Percentiles rank a stretch among this genome's conserved stretches.
These are phyloP conservation scores for Xanthoparmelia taractica DNA, from an alignment of 495 filamentous ascomycete genomes.

Conservation along the genomic window DNA sequence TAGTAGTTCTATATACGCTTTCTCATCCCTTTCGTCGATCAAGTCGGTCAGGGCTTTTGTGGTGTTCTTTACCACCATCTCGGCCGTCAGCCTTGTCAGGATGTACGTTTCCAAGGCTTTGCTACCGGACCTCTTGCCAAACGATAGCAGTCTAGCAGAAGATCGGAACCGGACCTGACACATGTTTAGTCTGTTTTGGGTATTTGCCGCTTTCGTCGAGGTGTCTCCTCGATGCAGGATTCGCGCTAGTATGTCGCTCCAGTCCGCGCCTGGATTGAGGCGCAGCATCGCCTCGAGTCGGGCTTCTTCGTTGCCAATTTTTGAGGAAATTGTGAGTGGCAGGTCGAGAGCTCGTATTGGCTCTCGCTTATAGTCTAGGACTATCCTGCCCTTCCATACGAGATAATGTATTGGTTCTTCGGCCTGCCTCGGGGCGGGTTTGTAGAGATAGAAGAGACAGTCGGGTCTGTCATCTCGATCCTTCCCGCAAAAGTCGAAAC, in stretches of 20 bases:
- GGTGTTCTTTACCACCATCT: neutral
- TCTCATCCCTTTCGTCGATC: neutral
- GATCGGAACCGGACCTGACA: neutral
- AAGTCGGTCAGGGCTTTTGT: neutral
- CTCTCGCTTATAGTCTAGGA: neutral
- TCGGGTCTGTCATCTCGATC: neutral
- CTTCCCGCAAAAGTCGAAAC: neutral
- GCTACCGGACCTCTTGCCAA: neutral
- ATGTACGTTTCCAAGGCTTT: neutral
- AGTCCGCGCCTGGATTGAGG: neutral
- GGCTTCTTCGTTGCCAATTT: neutral
- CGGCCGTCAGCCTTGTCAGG: neutral
- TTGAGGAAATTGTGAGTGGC: neutral
- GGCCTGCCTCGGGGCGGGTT: neutral
- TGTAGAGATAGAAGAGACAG: neutral
- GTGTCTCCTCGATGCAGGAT: neutral
- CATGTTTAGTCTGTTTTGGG: neutral
- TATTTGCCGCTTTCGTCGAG: neutral
- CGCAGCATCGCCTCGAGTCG: neutral
- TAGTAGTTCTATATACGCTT: neutral
- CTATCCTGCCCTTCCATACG: neutral
- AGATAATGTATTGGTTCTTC: neutral
- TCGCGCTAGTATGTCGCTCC: neutral
- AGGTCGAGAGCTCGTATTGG: neutral
- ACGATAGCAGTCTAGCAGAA: neutral